Percentiles rank a stretch among this genome's conserved stretches.
Evolutionary conservation across 2,329 filamentous ascomycete species (phyloP).

Genomic region (Penicillium rolfsii): DNA sequence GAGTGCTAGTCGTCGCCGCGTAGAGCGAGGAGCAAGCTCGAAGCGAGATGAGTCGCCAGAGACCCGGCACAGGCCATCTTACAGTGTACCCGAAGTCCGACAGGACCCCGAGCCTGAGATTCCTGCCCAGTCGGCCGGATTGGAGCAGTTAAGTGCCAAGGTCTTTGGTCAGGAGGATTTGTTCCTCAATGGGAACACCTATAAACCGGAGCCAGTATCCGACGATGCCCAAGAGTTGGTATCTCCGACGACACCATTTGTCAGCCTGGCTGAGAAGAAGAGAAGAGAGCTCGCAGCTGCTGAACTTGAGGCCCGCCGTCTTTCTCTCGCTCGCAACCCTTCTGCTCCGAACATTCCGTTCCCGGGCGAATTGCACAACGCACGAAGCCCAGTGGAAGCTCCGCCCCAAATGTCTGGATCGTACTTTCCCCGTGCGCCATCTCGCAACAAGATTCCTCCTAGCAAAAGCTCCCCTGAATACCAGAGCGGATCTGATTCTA

Average conservation of each 20-base stretch:
- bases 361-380: conserved; percentile 59
- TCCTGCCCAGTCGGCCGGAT: conserved; percentile 14
- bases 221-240: conserved; percentile 31
- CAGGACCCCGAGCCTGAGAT: conserved; percentile 32
- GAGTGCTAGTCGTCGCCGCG: conserved; percentile 54
- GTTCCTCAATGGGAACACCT: conserved; percentile 13
- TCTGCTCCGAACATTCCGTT: conserved; percentile 80
- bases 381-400: conserved; percentile 51
- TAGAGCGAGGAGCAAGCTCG: conserved; percentile 49
- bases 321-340: conserved; percentile 78
- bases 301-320: conserved; percentile 84
- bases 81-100: conserved; percentile 35
- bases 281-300: conserved; percentile 77
- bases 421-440: conserved; percentile 39
- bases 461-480: conserved; percentile 45
- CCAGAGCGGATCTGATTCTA: conserved; percentile 45
- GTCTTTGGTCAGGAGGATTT: conserved; percentile 12
- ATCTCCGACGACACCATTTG: conserved; percentile 28
- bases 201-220: conserved; percentile 15
- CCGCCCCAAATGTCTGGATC: conserved; percentile 41
- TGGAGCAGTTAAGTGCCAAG: conserved; percentile 9
- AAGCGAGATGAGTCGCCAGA: conserved; percentile 53
- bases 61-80: conserved; percentile 43
- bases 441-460: conserved; percentile 38
- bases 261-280: conserved; percentile 62